Base-by-base conservation (phyloP, 371 early-diverging fungal genomes). In the Mortierella sp. region DNA sequence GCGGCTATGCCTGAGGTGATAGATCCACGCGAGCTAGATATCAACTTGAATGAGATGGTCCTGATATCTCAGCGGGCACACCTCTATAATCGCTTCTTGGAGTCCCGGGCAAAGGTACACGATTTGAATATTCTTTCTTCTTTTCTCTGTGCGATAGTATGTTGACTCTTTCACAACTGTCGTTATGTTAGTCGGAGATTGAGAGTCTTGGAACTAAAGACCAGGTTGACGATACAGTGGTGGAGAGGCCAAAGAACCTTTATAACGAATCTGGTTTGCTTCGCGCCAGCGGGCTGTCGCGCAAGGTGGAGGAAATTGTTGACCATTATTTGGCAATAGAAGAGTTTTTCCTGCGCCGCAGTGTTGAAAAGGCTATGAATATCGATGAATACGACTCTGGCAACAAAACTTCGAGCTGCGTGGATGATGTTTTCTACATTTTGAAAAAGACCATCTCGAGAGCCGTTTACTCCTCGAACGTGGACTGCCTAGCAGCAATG, bases 371-470 rank as follows among this genome's bases (percentile, higher is more conserved):
- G 89, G 93, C 92, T 75, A 75, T 68, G 62, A 81, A 77, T 58
- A 70, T 91, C 52, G 90, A 90, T 54, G 88, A 89, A 52, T 88
- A 90, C 49, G 90, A 90, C 67, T 60, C 84, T 35, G 83, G 86
- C 16, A 79, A 83, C 35, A 83, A 86, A 37, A 88, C 89, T 8
- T 96, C 97, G 0, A 94, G 93, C 4, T 93, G 94, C 68, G 97
- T 97, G 18, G 98, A 95, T 60, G 98, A 98, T 72, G 90, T 96
- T 5, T 97, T 97, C 75, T 98, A 93, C 73, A 92, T 98, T 30
- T 84, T 95, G 49, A 94, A 95, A 69, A 94, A 91, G n/a, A 89
- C 90, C 10, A 78, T 94, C 28, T 86, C 87, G 18, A 90, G 97
- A 35, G 88, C 91, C 1, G 85, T 98, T 0, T 84, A 93, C 0